A percentile compares a stretch with the other conserved stretches of the same genome.
Evolutionary conservation across 164 flowering plant genomes (phyloP).

Genomic region (Pachysandra terminalis): DNA sequence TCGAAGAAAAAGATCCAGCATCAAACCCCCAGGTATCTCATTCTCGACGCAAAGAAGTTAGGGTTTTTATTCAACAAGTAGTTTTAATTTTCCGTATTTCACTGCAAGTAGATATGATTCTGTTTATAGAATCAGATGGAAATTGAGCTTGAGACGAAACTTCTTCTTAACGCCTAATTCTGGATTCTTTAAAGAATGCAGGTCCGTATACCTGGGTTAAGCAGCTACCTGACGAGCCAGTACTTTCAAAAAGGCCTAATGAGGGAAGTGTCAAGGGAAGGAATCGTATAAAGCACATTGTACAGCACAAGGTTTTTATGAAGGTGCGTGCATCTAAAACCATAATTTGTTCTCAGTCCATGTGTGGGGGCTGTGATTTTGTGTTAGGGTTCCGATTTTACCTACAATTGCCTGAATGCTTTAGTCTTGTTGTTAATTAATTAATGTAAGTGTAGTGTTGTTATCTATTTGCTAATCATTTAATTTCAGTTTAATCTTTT

Average conservation of each 20-base stretch:
- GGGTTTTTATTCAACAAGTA: too few species aligned
- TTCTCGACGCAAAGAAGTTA: neutral
- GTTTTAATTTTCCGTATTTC: neutral
- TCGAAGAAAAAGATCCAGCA: slow-evolving; percentile 62
- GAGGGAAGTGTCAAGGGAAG: slow-evolving; percentile 75
- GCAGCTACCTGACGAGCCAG: slow-evolving; percentile 58
- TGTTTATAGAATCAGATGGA: neutral
- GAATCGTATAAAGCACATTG: slow-evolving; percentile 75
- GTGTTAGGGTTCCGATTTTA: neutral
- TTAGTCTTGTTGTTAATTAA: too few species aligned
- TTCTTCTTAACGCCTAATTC: neutral
- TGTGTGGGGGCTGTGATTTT: neutral
- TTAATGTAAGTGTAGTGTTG: too few species aligned
- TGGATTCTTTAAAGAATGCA: slow-evolving; percentile 27
- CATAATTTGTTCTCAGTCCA: neutral
- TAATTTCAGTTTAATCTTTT: too few species aligned
- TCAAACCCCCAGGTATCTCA: slow-evolving; percentile 62
- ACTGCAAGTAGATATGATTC: neutral
- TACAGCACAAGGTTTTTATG: slow-evolving; percentile 56
- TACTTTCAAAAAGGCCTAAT: slow-evolving; percentile 62
- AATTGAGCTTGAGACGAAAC: too few species aligned
- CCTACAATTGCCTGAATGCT: too few species aligned
- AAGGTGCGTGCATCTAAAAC: slow-evolving; percentile 31
- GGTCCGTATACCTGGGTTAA: slow-evolving; percentile 84
- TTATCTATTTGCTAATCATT: too few species aligned